A percentile compares a stretch with the other conserved stretches of the same genome.
Evolutionary conservation across 2,329 filamentous ascomycete genomes (phyloP).

Genomic region (Penicillium rolfsii): DNA sequence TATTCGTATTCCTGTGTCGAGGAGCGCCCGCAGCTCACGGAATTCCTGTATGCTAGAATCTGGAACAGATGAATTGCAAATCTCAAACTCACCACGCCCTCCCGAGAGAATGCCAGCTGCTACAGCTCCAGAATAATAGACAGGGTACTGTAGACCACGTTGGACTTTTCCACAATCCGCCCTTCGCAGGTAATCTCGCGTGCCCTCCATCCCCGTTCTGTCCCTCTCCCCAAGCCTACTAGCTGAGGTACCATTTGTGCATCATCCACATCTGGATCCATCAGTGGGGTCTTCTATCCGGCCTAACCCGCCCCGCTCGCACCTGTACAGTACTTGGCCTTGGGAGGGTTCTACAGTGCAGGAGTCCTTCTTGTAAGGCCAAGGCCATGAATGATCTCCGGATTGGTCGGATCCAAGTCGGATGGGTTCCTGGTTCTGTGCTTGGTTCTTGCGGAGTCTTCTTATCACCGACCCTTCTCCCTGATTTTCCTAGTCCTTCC

Average conservation of each 20-base stretch:
- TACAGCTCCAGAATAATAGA: not conserved
- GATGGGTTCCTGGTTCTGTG: constrained; percentile 11
- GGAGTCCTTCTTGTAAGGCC: not conserved
- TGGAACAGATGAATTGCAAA: not conserved
- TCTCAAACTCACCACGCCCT: not conserved
- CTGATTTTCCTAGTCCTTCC: constrained; percentile 3
- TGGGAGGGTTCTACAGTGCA: not conserved
- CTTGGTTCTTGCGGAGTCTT: constrained; percentile 12
- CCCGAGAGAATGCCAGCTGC: not conserved
- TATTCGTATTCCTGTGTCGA: constrained; percentile 8
- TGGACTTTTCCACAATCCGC: not conserved
- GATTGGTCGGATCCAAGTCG: constrained; percentile 17
- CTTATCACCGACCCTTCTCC: constrained; percentile 1
- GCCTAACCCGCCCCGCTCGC: constrained; percentile 21
- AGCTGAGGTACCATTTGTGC: not conserved
- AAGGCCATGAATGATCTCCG: constrained; percentile 7
- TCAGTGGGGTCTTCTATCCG: constrained; percentile 20
- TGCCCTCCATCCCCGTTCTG: not conserved
- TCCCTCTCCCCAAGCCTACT: not conserved
- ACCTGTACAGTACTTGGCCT: not conserved
- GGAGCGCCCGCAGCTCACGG: not conserved
- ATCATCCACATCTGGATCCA: constrained; percentile 7
- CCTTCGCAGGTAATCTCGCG: not conserved
- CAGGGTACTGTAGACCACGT: not conserved
- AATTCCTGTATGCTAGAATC: not conserved